Base-by-base conservation (phyloP, 1,284 basidiomycete genomes). In the Rugosomyces carneus region DNA sequence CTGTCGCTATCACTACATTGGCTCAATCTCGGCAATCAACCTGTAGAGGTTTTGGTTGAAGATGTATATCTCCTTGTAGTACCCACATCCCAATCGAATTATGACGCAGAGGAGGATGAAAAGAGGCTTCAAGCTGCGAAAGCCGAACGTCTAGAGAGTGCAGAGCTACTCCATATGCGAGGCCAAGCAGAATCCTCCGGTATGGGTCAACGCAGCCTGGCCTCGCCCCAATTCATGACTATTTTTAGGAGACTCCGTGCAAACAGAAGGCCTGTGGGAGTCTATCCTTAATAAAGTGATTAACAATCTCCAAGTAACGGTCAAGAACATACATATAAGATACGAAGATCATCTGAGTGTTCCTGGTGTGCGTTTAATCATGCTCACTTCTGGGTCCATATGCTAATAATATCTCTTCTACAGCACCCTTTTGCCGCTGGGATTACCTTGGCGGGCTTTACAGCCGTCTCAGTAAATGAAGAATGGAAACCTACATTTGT, bases 281-380 rank as follows among this genome's bases (percentile, higher is more conserved):
- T 93, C 93, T 15, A 72, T 99, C 50, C 82, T 89, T 41, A 81
- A 89, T 40, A 95, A 96, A 63, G 84, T 99, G 51, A 80, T 99
- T 55, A 96, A 99, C 67, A 99, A 99, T 61, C 68, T 99, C 13
- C 96, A 99, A 69, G 82, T 99, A 31, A 94, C 92, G 13, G 83
- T 99, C 50, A 90, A 88, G 68, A 93, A 95, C 57, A 90, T 98
- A 41, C 94, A 98, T 61, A 71, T 99, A 43, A 87, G 96, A 40
- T 99, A 99, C 59, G 96, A 99, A 67, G 96, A 99, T 67, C 86
- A 83, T 43, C 68, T 95, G 53, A 97, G 92, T 53, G 92, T 93
- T 29, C 94, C 94, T 19, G 91, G 89, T 26, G 91, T 92, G 64
- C 60, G 78, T 62, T 41, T 9, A 38, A 36, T 32, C 31, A 32